phyloP scores from a whole-genome alignment of 2,329 filamentous ascomycete species.

The Sporothrix inflata region DNA sequence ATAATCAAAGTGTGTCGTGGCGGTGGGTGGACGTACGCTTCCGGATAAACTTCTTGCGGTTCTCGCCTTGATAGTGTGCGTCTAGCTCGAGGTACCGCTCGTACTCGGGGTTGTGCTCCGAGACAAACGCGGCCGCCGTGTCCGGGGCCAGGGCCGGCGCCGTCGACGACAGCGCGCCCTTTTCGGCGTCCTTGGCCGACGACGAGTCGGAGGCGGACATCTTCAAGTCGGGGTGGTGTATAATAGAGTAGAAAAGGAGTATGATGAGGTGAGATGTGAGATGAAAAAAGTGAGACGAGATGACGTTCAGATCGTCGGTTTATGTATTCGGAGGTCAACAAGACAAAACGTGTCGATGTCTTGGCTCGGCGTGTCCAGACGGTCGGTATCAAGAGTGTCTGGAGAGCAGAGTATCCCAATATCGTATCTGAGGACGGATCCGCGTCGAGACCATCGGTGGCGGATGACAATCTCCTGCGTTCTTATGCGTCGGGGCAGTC shows the following conservation, averaged over 20 bases:
- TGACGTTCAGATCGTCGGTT: background rate
- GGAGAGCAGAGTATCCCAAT: background rate
- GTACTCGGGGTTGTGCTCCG: conserved; percentile 24
- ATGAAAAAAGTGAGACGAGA: background rate
- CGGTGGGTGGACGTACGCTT: background rate
- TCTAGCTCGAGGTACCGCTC: conserved; percentile 22
- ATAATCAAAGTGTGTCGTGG: background rate
- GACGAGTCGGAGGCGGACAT: conserved; percentile 24
- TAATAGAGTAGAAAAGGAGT: background rate
- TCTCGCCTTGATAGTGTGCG: conserved; percentile 10
- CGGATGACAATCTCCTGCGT: conserved; percentile 5
- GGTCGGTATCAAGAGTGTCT: background rate
- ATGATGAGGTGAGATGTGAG: background rate
- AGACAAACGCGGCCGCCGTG: conserved; percentile 12
- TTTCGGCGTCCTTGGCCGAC: conserved; percentile 23
- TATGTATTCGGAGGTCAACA: conserved; percentile 4
- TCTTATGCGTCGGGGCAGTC: conserved; percentile 6
- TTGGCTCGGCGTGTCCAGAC: conserved; percentile 14
- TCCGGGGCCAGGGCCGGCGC: background rate
- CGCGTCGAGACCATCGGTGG: background rate
- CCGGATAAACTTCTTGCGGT: conserved; percentile 22
- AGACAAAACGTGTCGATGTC: background rate
- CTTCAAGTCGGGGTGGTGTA: background rate
- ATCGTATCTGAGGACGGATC: background rate
- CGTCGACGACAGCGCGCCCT: background rate